Conservation (phyloP, 2,329 filamentous ascomycete genomes). For the Paracorniculantispora psalliotae region DNA sequence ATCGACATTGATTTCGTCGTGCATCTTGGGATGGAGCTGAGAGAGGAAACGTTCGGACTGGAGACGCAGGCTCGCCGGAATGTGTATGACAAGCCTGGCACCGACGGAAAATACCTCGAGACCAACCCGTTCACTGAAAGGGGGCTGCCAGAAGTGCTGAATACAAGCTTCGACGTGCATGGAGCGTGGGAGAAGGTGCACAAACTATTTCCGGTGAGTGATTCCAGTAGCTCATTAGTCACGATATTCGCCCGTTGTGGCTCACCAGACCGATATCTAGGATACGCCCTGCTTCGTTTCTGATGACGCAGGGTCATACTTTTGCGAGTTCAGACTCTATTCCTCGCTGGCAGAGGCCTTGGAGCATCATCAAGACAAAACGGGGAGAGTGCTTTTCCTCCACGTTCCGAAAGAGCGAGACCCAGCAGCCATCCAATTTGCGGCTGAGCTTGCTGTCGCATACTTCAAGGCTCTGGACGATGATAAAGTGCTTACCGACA, state of each 20-base stretch:
- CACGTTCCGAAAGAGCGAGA: not conserved
- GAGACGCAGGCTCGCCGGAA: not conserved
- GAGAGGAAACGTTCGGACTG: not conserved
- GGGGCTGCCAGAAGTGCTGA: not conserved
- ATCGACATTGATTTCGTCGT: not conserved
- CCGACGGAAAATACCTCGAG: constrained; percentile 30
- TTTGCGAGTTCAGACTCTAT: not conserved
- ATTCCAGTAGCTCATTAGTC: not conserved
- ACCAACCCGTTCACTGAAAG: constrained; percentile 9
- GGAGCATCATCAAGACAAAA: not conserved
- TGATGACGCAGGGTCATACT: not conserved
- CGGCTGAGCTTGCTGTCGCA: not conserved
- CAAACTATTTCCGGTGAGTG: not conserved
- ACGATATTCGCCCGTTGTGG: not conserved
- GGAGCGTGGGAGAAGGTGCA: not conserved
- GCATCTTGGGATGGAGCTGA: not conserved
- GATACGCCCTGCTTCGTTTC: not conserved
- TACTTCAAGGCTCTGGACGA: not conserved
- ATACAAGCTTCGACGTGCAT: not conserved
- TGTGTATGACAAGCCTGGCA: constrained; percentile 17
- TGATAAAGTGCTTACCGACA: not conserved
- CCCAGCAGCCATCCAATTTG: not conserved
- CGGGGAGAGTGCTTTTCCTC: not conserved
- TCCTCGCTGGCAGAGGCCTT: not conserved
- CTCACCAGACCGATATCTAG: not conserved